A percentile compares a stretch with the other conserved stretches of the same genome.
phyloP scores from a whole-genome alignment of 148 eudicot species.

The Rhododendron ovatum region DNA sequence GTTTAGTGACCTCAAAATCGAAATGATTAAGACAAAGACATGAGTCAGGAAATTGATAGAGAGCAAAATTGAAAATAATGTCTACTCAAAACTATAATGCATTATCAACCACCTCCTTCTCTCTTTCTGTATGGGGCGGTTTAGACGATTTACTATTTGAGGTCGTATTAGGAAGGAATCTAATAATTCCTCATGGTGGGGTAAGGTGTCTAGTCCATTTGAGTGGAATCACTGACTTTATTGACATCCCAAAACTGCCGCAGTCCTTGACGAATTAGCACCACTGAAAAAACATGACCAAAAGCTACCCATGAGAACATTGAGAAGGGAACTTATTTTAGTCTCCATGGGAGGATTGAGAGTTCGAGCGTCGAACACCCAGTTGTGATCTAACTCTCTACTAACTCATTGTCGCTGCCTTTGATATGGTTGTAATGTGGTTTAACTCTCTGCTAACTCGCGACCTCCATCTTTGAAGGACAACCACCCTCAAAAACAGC shows the following conservation, averaged over 20 bases:
- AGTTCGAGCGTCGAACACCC: not conserved
- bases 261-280: not conserved
- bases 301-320: not conserved
- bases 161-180: not conserved
- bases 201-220: not conserved
- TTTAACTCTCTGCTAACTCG: too few species aligned
- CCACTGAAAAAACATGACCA: not conserved
- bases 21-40: not conserved
- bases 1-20: not conserved
- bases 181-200: not conserved
- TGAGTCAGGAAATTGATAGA: not conserved
- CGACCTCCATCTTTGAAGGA: not conserved
- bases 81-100: not conserved
- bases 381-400: too few species aligned
- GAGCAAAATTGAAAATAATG: not conserved
- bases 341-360: not conserved
- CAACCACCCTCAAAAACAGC: too few species aligned
- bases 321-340: not conserved
- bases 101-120: not conserved
- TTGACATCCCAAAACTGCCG: not conserved
- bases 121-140: not conserved
- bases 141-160: not conserved
- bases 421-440: not conserved
- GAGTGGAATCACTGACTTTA: not conserved
- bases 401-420: too few species aligned